Percentiles rank a stretch among this genome's conserved stretches.
Conservation (phyloP, 345 rosid species). For the Sonneratia alba region DNA sequence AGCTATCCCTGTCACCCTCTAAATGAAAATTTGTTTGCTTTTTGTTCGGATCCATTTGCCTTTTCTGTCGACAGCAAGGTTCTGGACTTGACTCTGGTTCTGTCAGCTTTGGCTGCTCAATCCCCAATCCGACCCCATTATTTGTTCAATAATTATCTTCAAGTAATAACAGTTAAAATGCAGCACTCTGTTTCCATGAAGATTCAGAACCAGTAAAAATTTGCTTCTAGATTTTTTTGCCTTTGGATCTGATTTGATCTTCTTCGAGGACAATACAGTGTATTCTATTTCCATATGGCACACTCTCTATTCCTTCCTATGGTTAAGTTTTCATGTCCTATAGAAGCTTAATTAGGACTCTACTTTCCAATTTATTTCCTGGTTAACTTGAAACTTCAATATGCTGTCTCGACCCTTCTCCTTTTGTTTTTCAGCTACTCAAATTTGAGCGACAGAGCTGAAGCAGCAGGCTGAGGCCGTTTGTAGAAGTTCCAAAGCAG, state of each 20-base stretch:
- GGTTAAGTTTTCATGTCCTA: background rate
- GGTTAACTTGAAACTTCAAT: background rate
- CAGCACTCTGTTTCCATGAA: background rate
- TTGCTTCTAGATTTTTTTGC: background rate
- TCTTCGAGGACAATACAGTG: background rate
- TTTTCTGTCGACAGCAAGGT: slow-evolving; percentile 51
- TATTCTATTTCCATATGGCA: background rate
- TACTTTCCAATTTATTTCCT: background rate
- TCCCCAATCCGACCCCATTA: background rate
- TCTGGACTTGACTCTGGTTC: slow-evolving; percentile 22
- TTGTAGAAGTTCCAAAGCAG: slow-evolving; percentile 1
- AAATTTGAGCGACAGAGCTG: background rate
- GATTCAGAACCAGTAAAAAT: background rate
- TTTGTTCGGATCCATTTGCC: slow-evolving; percentile 84
- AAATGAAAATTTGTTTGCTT: slow-evolving; percentile 36
- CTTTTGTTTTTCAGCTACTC: background rate
- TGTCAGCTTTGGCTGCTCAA: slow-evolving; percentile 29
- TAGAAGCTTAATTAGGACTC: background rate
- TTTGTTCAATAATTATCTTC: background rate
- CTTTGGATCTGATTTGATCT: background rate
- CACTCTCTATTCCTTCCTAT: background rate
- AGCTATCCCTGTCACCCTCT: slow-evolving; percentile 42
- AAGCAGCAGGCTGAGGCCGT: background rate
- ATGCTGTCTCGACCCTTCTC: background rate
- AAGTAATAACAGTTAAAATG: background rate